phyloP scores from a whole-genome alignment of 2,329 filamentous ascomycete species.

The Ophidiomyces ophidiicola region DNA sequence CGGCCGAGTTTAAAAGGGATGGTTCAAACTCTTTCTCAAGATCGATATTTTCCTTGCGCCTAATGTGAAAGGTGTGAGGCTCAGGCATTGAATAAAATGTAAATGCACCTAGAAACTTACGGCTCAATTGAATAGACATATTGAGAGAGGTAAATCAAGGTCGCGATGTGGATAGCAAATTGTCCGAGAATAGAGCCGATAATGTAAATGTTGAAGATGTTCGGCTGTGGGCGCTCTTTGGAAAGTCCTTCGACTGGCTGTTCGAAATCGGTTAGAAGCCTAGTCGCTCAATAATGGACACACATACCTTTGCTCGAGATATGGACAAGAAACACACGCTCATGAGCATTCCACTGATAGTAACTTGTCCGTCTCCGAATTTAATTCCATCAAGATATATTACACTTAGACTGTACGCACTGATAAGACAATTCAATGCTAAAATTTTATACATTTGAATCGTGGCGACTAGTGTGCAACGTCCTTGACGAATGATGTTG shows the following conservation, averaged over 20 bases:
- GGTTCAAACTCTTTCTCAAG: constrained; percentile 91
- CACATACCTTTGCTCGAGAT: constrained; percentile 68
- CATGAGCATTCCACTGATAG: constrained; percentile 99
- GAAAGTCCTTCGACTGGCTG: constrained; percentile 83
- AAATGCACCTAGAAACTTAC: constrained; percentile 43
- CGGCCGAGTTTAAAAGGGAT: constrained; percentile 87
- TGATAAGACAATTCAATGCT: constrained; percentile 93
- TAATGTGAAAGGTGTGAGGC: constrained; percentile 18
- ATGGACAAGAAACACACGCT: constrained; percentile 98
- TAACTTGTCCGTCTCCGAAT: constrained; percentile 95
- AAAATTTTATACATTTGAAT: constrained; percentile 99
- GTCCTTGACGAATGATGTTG: constrained; percentile 95
- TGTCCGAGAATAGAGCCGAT: constrained; percentile 95
- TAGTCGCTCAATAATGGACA: constrained; percentile 12
- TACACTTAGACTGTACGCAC: constrained; percentile 90
- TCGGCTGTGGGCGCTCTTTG: constrained; percentile 92
- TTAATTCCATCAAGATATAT: constrained; percentile 97
- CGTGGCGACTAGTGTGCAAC: constrained; percentile 92
- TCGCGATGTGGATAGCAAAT: constrained; percentile 89
- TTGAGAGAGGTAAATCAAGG: constrained; percentile 83
- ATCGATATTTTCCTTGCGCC: constrained; percentile 55
- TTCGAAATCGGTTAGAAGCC: constrained; percentile 8
- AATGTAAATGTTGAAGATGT: constrained; percentile 99
- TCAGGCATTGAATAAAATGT: neutral
- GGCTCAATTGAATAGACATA: constrained; percentile 78